Percentiles rank a stretch among this genome's conserved stretches.
Conservation (phyloP, 2,329 filamentous ascomycete genomes). For the Rugonectria rugulosa region DNA sequence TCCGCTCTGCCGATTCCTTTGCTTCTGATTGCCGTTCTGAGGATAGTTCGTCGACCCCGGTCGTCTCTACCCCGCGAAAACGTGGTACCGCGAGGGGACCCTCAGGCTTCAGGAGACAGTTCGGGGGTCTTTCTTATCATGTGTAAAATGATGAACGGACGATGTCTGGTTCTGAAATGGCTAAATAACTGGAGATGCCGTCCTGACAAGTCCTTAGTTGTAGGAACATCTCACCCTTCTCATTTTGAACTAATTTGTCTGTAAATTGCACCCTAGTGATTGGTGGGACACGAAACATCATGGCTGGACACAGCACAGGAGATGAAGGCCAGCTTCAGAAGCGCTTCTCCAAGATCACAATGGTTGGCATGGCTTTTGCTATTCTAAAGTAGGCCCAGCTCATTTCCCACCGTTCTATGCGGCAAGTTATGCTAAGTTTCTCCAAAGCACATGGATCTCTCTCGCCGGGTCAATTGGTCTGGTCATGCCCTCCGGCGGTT, state of each 20-base stretch:
- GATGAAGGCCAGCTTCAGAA: slow-evolving; percentile 32
- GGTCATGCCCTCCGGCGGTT: slow-evolving; percentile 50
- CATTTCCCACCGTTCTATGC: neutral
- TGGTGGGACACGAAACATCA: slow-evolving; percentile 10
- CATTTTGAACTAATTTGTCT: neutral
- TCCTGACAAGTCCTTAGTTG: neutral
- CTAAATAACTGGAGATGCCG: slow-evolving; percentile 2
- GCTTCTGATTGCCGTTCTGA: slow-evolving; percentile 20
- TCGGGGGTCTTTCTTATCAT: neutral
- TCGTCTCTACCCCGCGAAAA: slow-evolving; percentile 21
- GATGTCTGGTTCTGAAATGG: neutral
- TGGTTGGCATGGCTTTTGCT: slow-evolving; percentile 50
- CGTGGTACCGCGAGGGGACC: neutral
- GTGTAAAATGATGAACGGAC: neutral
- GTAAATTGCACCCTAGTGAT: too few relatives aligned
- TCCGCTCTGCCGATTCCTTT: slow-evolving; percentile 14
- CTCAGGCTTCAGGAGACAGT: neutral
- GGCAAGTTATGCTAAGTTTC: neutral
- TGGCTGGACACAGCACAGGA: slow-evolving; percentile 10
- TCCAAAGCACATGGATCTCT: slow-evolving; percentile 42
- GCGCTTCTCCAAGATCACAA: slow-evolving; percentile 34
- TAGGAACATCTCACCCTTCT: neutral
- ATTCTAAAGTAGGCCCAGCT: slow-evolving; percentile 47
- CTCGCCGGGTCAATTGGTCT: slow-evolving; percentile 53
- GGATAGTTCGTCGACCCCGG: slow-evolving; percentile 14